Evolutionary conservation across 768 basidiomycete species (phyloP).

Genomic region (Cyclocybe cylindracea): DNA sequence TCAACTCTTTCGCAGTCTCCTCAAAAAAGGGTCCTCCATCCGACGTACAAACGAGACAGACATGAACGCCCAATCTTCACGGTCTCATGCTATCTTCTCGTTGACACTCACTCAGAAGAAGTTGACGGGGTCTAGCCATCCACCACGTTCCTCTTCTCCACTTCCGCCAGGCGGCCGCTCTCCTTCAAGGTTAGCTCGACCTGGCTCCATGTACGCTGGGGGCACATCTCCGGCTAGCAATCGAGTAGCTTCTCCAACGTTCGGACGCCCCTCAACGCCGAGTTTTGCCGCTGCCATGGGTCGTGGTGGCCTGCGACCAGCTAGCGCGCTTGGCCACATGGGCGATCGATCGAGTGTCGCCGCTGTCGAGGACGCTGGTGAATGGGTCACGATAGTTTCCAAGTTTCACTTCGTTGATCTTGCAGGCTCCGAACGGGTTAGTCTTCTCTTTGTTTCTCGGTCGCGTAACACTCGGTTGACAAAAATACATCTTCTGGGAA

Average conservation of each 20-base stretch:
- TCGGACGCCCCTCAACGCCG: conserved; percentile 77
- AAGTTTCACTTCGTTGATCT: conserved; percentile 99
- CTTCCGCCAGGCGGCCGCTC: conserved; percentile 75
- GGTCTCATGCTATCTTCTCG: conserved; percentile 99
- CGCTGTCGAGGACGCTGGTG: conserved; percentile 66
- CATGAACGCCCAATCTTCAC: conserved; percentile 98
- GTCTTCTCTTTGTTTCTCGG: conserved; percentile 24
- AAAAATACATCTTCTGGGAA: conserved; percentile 16
- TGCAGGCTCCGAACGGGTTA: conserved; percentile 92
- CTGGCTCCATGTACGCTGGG: conserved; percentile 71
- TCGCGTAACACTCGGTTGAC: conserved; percentile 1
- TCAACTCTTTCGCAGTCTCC: conserved; percentile 51
- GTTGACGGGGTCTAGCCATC: conserved; percentile 67
- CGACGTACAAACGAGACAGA: conserved; percentile 96
- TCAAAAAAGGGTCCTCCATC: conserved; percentile 87
- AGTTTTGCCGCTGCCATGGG: conserved; percentile 78
- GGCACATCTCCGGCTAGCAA: conserved; percentile 36
- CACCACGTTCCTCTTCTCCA: conserved; percentile 78
- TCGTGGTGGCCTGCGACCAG: conserved; percentile 65
- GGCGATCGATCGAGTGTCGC: conserved; percentile 42
- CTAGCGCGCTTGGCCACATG: conserved; percentile 78
- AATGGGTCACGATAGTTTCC: conserved; percentile 88
- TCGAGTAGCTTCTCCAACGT: conserved; percentile 76
- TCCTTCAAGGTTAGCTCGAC: conserved; percentile 74
- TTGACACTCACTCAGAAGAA: conserved; percentile 92